Conservation (phyloP, 2,329 filamentous ascomycete genomes). For the Cyphellophora europaea region DNA sequence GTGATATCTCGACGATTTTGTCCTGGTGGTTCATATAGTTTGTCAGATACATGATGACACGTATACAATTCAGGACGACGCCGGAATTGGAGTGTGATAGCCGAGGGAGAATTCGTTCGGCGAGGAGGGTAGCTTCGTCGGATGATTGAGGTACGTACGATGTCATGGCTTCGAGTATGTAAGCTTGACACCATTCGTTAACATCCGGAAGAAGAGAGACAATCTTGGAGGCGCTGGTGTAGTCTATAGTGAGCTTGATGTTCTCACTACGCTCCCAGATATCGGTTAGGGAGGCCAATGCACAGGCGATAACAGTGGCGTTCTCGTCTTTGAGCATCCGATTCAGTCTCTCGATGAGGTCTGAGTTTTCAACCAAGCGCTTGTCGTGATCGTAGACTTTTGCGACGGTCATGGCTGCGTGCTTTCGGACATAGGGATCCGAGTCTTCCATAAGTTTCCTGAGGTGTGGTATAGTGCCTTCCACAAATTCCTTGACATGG, state of each 20-base stretch:
- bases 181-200: slow-evolving; percentile 99
- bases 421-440: slow-evolving; percentile 96
- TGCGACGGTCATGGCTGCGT: slow-evolving; percentile 88
- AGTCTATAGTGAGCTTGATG: slow-evolving; percentile 97
- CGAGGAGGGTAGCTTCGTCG: slow-evolving; percentile 76
- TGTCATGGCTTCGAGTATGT: slow-evolving; percentile 95
- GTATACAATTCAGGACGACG: slow-evolving; percentile 90
- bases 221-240: slow-evolving; percentile 94
- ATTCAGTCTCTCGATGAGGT: slow-evolving; percentile 87
- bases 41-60: slow-evolving; percentile 94
- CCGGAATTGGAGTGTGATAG: slow-evolving; percentile 95
- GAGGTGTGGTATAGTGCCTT: slow-evolving; percentile 75
- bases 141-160: slow-evolving; percentile 92
- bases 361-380: slow-evolving; percentile 78
- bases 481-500: slow-evolving; percentile 90
- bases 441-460: slow-evolving; percentile 74
- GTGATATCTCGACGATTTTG: slow-evolving; percentile 75
- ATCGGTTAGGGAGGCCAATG: slow-evolving; percentile 83
- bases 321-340: slow-evolving; percentile 88
- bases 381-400: slow-evolving; percentile 97
- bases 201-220: slow-evolving; percentile 93
- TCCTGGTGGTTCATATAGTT: slow-evolving; percentile 95
- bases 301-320: slow-evolving; percentile 91
- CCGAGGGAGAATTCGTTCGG: slow-evolving; percentile 89
- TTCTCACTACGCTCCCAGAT: slow-evolving; percentile 97